phyloP scores from a whole-genome alignment of 2,329 filamentous ascomycete species.

The Leptographium flavum region DNA sequence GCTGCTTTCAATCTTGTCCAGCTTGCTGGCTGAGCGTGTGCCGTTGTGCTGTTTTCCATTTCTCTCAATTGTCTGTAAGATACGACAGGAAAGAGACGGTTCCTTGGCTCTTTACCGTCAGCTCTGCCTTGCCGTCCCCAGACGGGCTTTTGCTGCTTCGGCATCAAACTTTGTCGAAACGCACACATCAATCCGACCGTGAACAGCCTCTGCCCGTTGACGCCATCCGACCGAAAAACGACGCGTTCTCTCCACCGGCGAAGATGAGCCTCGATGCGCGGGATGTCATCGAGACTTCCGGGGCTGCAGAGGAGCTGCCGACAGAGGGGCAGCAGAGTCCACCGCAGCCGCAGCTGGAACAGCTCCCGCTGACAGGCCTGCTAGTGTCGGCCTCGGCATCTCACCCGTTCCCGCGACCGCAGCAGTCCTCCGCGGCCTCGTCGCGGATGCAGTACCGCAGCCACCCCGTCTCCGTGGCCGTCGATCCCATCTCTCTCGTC shows the following conservation, averaged over 20 bases:
- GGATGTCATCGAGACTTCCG: slow-evolving; percentile 2
- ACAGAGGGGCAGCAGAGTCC: no score
- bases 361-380: slow-evolving; percentile 6
- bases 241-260: neutral
- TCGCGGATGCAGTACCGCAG: slow-evolving; percentile 44
- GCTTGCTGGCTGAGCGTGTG: neutral
- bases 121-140: neutral
- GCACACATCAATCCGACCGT: no score
- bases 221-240: no score
- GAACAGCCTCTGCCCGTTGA: neutral
- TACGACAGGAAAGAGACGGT: no score
- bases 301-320: slow-evolving; percentile 14
- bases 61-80: slow-evolving; percentile 1
- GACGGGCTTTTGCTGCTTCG: neutral
- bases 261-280: slow-evolving; percentile 24
- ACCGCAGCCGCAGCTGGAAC: no score
- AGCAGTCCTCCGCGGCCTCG: slow-evolving; percentile 9
- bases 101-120: neutral
- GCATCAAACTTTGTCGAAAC: neutral
- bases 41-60: neutral
- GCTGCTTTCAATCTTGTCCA: neutral
- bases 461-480: slow-evolving; percentile 60
- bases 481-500: slow-evolving; percentile 82
- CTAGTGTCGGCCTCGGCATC: slow-evolving; percentile 3
- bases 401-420: slow-evolving; percentile 6